Conservation (phyloP, 208 protist genomes). For the Trypanosoma cruzi region DNA sequence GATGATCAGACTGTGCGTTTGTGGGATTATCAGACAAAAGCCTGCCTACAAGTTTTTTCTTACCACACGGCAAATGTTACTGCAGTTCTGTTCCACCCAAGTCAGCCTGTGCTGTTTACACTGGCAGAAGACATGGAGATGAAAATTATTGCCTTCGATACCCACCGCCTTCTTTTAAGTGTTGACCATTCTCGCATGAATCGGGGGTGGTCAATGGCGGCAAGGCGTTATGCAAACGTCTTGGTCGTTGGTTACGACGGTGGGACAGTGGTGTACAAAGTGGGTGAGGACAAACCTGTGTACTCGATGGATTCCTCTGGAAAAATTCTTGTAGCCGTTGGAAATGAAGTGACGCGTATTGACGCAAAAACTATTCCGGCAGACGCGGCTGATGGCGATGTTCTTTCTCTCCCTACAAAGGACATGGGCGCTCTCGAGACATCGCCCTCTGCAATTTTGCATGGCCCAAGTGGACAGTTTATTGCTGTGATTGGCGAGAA, state of each 20-base stretch:
- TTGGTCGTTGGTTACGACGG: constrained; percentile 95
- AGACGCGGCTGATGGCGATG: constrained; percentile 68
- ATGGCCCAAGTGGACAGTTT: constrained; percentile 96
- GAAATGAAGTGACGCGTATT: constrained; percentile 95
- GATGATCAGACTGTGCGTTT: constrained; percentile 97
- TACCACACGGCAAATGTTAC: constrained; percentile 98
- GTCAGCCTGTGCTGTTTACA: constrained; percentile 96
- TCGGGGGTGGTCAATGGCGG: constrained; percentile 93
- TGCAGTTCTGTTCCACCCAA: constrained; percentile 96
- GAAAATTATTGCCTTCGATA: constrained; percentile 95
- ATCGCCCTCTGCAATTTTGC: constrained; percentile 89
- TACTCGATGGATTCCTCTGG: constrained; percentile 97
- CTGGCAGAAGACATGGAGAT: constrained; percentile 95
- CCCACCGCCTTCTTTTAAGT: constrained; percentile 95
- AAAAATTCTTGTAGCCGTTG: constrained; percentile 94
- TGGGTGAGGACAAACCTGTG: constrained; percentile 96
- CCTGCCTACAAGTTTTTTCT: constrained; percentile 95
- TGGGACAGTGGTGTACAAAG: constrained; percentile 78
- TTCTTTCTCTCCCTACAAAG: constrained; percentile 77
- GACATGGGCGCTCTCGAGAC: constrained; percentile 97
- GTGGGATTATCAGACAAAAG: constrained; percentile 99
- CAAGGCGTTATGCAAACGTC: constrained; percentile 69
- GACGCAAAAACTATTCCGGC: constrained; percentile 78
- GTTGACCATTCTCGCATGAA: constrained; percentile 96
- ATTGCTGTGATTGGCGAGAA: constrained; percentile 95